Evolutionary conservation across 2,329 filamentous ascomycete genomes (phyloP).

Genomic region (Botryosphaeria agaves): DNA sequence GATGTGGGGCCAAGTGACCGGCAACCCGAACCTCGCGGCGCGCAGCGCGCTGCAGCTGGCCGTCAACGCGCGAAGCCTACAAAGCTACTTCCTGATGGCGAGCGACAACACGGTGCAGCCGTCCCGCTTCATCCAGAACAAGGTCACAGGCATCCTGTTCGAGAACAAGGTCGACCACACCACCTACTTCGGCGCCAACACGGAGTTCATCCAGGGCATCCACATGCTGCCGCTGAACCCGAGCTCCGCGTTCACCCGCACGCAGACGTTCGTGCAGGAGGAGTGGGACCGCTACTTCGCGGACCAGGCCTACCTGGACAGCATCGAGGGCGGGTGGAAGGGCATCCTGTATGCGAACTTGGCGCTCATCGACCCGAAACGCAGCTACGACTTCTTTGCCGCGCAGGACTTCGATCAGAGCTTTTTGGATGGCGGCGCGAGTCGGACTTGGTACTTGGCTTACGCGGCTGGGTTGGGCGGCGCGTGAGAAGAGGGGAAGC

Average conservation of each 20-base stretch:
- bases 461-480: constrained; percentile 50
- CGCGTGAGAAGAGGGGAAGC: too few species aligned
- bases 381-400: constrained; percentile 61
- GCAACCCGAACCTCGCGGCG: constrained; percentile 65
- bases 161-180: constrained; percentile 93
- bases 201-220: constrained; percentile 39
- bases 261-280: constrained; percentile 52
- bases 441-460: constrained; percentile 70
- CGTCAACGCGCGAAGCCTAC: constrained; percentile 55
- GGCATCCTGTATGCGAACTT: constrained; percentile 72
- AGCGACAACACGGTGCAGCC: constrained; percentile 56
- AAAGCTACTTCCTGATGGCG: constrained; percentile 68
- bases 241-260: constrained; percentile 48
- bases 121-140: constrained; percentile 62
- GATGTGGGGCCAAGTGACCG: constrained; percentile 74
- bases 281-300: constrained; percentile 74
- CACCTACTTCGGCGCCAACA: constrained; percentile 58
- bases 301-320: constrained; percentile 43
- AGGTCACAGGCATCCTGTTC: constrained; percentile 55
- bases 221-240: constrained; percentile 70
- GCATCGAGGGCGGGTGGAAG: constrained; percentile 62
- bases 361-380: constrained; percentile 53
- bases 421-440: constrained; percentile 70
- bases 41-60: constrained; percentile 70
- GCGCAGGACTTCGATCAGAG: constrained; percentile 43